These are phyloP conservation scores for Claviceps monticola DNA, from an alignment of 2,329 filamentous ascomycete genomes.

Conservation along the genomic window DNA sequence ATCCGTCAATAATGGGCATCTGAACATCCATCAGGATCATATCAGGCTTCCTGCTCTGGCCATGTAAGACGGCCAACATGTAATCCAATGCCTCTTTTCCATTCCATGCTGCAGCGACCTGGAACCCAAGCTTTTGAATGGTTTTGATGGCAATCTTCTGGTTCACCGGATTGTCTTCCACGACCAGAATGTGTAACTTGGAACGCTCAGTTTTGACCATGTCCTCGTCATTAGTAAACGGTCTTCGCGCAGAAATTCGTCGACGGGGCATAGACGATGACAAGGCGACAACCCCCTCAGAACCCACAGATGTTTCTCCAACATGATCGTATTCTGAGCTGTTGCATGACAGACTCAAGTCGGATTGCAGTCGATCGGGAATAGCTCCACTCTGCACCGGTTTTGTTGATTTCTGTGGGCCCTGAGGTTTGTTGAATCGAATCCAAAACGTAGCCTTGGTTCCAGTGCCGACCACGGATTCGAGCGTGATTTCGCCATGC, in stretches of 20 bases:
- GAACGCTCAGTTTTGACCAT: conserved; percentile 44
- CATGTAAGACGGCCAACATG: conserved; percentile 39
- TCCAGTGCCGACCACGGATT: conserved; percentile 52
- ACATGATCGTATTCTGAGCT: conserved; percentile 48
- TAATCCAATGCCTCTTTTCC: conserved; percentile 69
- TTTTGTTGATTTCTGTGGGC: conserved; percentile 28
- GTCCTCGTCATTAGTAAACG: conserved; percentile 29
- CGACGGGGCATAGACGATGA: conserved; percentile 15
- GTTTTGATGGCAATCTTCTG: conserved; percentile 66
- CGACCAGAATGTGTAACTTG: conserved; percentile 57
- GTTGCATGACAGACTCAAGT: conserved; percentile 50
- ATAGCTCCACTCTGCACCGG: conserved; percentile 50
- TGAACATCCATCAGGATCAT: conserved; percentile 71
- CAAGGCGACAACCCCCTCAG: conserved; percentile 13
- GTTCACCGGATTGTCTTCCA: conserved; percentile 67
- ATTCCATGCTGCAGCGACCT: conserved; percentile 59
- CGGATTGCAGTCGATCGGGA: conserved; percentile 52
- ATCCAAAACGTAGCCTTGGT: conserved; percentile 68
- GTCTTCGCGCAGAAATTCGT: conserved; percentile 20
- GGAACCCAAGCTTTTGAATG: conserved; percentile 59
- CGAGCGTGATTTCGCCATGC: conserved; percentile 58
- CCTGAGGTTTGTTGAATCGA: conserved; percentile 58
- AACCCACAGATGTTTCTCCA: conserved; percentile 24
- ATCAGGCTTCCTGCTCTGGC: conserved; percentile 45
- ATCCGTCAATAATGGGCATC: conserved; percentile 66